Conservation (phyloP, 2,329 filamentous ascomycete species). For the Penicillium palitans region DNA sequence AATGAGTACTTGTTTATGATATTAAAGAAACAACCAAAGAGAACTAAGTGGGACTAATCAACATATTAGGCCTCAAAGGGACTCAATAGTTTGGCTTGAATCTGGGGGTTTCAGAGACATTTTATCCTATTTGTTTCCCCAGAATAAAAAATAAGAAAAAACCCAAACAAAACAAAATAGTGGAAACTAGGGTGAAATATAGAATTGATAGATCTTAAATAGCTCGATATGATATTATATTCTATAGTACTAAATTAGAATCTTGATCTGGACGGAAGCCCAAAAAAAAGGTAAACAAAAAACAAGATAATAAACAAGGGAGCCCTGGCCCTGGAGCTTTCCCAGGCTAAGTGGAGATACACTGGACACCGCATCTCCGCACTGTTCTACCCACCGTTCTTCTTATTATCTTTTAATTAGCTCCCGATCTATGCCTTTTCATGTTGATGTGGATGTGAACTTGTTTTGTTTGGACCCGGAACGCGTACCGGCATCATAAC, state of each 20-base stretch:
- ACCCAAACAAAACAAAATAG: neutral
- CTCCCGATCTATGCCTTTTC: conserved; percentile 6
- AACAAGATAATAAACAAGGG: conserved; percentile 13
- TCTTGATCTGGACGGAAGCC: neutral
- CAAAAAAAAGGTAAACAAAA: conserved; percentile 2
- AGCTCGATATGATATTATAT: neutral
- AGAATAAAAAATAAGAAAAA: neutral
- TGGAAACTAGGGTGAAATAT: neutral
- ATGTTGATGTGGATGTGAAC: neutral
- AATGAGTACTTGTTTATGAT: neutral
- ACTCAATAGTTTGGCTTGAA: conserved; percentile 2
- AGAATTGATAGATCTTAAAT: conserved; percentile 4
- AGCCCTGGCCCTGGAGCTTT: conserved; percentile 1
- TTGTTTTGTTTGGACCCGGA: conserved; percentile 4
- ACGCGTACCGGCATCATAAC: conserved; percentile 20
- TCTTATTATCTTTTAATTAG: conserved; percentile 3
- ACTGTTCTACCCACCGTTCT: conserved; percentile 10
- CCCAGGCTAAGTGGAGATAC: conserved; percentile 7
- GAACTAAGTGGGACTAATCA: conserved; percentile 4
- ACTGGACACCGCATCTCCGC: conserved; percentile 10
- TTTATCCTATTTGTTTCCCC: neutral
- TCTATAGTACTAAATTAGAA: neutral
- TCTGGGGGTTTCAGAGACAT: neutral
- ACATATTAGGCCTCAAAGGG: neutral
- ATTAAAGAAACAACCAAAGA: neutral